These are phyloP conservation scores for Endocalyx cinctus DNA, from an alignment of 2,329 filamentous ascomycete genomes.

Conservation along the genomic window DNA sequence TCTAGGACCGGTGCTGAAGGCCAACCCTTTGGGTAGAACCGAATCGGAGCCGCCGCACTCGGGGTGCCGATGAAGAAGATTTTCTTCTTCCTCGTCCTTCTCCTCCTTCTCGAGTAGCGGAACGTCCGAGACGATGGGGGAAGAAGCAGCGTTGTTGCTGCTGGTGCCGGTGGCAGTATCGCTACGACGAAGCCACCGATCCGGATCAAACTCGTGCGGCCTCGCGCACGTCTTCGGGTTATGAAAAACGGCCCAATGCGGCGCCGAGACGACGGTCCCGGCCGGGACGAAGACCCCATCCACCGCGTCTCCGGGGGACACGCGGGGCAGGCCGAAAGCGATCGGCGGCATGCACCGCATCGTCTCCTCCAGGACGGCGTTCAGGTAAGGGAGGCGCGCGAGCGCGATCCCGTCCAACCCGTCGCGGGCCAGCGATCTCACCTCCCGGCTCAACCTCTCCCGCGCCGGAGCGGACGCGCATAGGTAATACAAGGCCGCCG, in stretches of 20 bases:
- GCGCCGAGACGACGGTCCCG: conserved; percentile 31
- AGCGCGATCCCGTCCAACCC: conserved; percentile 6
- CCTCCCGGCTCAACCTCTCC: no score
- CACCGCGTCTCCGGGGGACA: conserved; percentile 16
- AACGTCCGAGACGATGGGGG: no score
- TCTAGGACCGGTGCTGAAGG: conserved; percentile 15
- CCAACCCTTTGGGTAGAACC: conserved; percentile 4
- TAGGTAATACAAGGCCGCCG: conserved; percentile 8
- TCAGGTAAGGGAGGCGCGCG: conserved; percentile 21
- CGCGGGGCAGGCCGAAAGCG: conserved; percentile 22
- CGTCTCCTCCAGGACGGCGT: conserved; percentile 25
- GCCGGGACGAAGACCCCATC: conserved; percentile 11
- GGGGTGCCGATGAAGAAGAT: not conserved
- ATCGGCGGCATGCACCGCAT: conserved; percentile 27
- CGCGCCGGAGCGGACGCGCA: no score
- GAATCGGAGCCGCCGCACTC: conserved; percentile 8
- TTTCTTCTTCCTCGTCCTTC: not conserved
- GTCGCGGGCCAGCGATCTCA: conserved; percentile 8
- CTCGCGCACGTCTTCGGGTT: conserved; percentile 2
- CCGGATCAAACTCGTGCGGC: conserved; percentile 8
- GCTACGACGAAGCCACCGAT: conserved; percentile 7
- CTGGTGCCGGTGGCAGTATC: no score
- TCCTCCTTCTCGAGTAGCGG: not conserved
- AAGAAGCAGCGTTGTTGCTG: no score
- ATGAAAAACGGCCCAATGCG: conserved; percentile 29